Conservation (phyloP, 768 basidiomycete genomes). For the Leccinum variicolor region DNA sequence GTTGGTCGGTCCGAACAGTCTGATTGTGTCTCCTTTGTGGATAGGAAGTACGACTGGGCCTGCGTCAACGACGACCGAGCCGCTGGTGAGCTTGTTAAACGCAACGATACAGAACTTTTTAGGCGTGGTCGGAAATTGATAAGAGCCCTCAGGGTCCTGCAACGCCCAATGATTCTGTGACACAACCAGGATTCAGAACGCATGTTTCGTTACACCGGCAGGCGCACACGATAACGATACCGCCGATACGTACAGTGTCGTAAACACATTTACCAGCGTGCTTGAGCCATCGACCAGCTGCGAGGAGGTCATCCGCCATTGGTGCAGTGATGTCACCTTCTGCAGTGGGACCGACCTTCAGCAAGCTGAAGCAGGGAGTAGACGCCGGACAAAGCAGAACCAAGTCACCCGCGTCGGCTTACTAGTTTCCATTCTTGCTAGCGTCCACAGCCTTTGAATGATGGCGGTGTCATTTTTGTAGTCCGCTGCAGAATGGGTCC, state of each 20-base stretch:
- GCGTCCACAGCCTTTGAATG: slow-evolving; percentile 46
- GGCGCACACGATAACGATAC: background rate
- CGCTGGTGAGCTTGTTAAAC: slow-evolving; percentile 35
- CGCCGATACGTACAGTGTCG: slow-evolving; percentile 39
- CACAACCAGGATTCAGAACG: background rate
- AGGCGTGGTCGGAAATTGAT: slow-evolving; percentile 48
- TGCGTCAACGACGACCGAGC: slow-evolving; percentile 32
- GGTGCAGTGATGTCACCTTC: slow-evolving; percentile 51
- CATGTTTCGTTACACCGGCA: background rate
- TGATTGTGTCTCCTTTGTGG: slow-evolving; percentile 39
- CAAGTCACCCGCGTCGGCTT: background rate
- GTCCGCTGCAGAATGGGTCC: slow-evolving; percentile 43
- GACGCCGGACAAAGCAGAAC: background rate
- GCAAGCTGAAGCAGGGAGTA: slow-evolving; percentile 31
- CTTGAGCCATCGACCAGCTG: slow-evolving; percentile 51
- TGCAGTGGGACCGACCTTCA: slow-evolving; percentile 53
- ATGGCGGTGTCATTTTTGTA: slow-evolving; percentile 51
- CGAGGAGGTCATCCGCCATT: slow-evolving; percentile 45
- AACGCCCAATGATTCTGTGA: slow-evolving; percentile 45
- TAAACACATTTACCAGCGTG: slow-evolving; percentile 52
- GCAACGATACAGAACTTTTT: slow-evolving; percentile 50
- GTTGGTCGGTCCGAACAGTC: slow-evolving; percentile 35
- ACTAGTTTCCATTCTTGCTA: no score
- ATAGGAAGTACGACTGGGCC: slow-evolving; percentile 41
- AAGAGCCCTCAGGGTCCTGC: slow-evolving; percentile 33